A percentile compares a stretch with the other conserved stretches of the same genome.
Conservation (phyloP, 1,284 basidiomycete genomes). For the Caloboletus firmus region DNA sequence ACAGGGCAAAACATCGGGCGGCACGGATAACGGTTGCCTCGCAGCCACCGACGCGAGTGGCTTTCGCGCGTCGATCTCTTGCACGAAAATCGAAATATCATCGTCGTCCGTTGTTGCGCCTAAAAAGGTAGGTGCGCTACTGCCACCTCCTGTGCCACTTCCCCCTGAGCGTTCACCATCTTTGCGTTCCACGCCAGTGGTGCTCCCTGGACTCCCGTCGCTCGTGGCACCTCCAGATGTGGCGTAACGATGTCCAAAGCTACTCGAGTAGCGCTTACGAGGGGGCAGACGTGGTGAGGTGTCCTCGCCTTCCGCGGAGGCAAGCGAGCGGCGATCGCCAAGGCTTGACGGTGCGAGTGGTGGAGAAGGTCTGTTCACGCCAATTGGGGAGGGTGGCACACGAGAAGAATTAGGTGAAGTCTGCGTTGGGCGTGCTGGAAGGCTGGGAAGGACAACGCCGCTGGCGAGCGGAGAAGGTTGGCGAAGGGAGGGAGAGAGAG, state of each 20-base stretch:
- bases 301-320: slow-evolving; percentile 37
- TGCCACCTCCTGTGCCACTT: slow-evolving; percentile 5
- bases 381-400: slow-evolving; percentile 46
- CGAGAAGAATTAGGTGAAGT: slow-evolving; percentile 44
- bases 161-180: slow-evolving; percentile 19
- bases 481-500: slow-evolving; percentile 47
- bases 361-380: slow-evolving; percentile 43
- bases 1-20: neutral
- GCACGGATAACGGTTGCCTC: slow-evolving; percentile 14
- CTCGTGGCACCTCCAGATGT: slow-evolving; percentile 42
- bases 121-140: slow-evolving; percentile 40
- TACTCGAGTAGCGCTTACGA: slow-evolving; percentile 66
- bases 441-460: slow-evolving; percentile 23
- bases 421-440: slow-evolving; percentile 39
- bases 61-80: slow-evolving; percentile 67
- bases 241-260: slow-evolving; percentile 67
- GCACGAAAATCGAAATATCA: slow-evolving; percentile 72
- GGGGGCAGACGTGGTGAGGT: slow-evolving; percentile 30
- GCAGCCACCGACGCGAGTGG: slow-evolving; percentile 43
- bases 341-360: slow-evolving; percentile 50
- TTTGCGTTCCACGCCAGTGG: slow-evolving; percentile 24
- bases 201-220: slow-evolving; percentile 40
- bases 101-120: slow-evolving; percentile 63
- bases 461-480: slow-evolving; percentile 44
- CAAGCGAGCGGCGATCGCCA: slow-evolving; percentile 42